Percentiles rank a stretch among this genome's conserved stretches.
These are phyloP conservation scores for Exophiala oligosperma DNA, from an alignment of 2,329 filamentous ascomycete genomes.

Conservation along the genomic window DNA sequence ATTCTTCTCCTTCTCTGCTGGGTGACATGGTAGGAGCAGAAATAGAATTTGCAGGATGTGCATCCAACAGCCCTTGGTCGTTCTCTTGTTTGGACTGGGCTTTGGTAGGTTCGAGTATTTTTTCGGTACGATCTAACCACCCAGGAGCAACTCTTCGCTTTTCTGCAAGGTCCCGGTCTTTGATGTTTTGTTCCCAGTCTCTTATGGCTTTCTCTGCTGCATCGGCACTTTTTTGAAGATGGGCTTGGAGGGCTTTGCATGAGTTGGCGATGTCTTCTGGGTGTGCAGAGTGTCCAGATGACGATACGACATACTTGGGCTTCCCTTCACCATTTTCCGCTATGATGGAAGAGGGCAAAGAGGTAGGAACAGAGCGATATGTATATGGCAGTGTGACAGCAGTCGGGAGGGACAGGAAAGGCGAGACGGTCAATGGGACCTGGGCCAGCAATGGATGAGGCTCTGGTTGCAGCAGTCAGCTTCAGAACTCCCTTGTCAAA, in stretches of 20 bases:
- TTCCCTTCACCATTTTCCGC: conserved; percentile 51
- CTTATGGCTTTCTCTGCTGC: conserved; percentile 68
- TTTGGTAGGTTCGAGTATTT: conserved; percentile 55
- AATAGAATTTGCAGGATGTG: conserved; percentile 30
- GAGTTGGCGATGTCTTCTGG: conserved; percentile 82
- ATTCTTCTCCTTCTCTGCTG: conserved; percentile 51
- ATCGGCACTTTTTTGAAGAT: conserved; percentile 68
- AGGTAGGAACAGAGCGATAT: conserved; percentile 85
- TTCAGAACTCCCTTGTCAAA: not conserved
- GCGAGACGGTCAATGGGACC: conserved; percentile 88
- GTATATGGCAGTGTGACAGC: conserved; percentile 92
- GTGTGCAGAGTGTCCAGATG: conserved; percentile 77
- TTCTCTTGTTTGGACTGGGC: conserved; percentile 22
- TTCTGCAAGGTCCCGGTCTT: conserved; percentile 60
- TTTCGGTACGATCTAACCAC: conserved; percentile 63
- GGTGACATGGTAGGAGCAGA: conserved; percentile 43
- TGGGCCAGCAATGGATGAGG: conserved; percentile 88
- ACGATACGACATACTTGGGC: conserved; percentile 73
- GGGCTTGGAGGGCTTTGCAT: conserved; percentile 73
- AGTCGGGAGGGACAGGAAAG: conserved; percentile 86
- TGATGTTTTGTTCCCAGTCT: conserved; percentile 67
- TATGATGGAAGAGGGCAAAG: conserved; percentile 72
- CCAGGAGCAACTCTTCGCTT: conserved; percentile 64
- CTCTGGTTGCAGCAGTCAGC: conserved; percentile 48
- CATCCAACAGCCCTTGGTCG: conserved; percentile 37